Conservation (phyloP, 2,329 filamentous ascomycete species). For the Alternaria sp. region DNA sequence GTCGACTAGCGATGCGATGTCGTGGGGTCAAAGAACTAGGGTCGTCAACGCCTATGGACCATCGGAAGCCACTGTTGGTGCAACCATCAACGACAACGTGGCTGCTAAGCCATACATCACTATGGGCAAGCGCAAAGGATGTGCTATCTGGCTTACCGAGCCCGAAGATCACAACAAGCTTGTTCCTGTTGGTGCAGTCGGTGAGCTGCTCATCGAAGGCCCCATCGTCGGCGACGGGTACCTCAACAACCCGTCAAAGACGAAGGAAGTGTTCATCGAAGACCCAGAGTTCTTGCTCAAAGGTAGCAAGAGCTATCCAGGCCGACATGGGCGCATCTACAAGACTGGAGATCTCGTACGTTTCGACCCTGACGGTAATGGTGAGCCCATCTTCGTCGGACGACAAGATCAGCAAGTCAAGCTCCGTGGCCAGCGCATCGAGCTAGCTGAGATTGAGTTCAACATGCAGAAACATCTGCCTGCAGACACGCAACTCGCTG, state of each 20-base stretch:
- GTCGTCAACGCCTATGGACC: slow-evolving; percentile 47
- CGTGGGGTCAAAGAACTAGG: slow-evolving; percentile 54
- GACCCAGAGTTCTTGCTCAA: slow-evolving; percentile 64
- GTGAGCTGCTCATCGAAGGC: slow-evolving; percentile 66
- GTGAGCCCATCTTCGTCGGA: slow-evolving; percentile 46
- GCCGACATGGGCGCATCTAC: slow-evolving; percentile 55
- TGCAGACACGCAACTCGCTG: slow-evolving; percentile 51
- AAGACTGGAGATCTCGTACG: slow-evolving; percentile 44
- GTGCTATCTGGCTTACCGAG: slow-evolving; percentile 51
- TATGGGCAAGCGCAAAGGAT: slow-evolving; percentile 47
- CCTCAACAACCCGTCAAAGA: slow-evolving; percentile 45
- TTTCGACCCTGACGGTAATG: slow-evolving; percentile 58
- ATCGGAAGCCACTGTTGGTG: slow-evolving; percentile 46
- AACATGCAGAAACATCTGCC: slow-evolving; percentile 50
- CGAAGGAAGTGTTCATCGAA: slow-evolving; percentile 51
- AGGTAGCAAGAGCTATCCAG: slow-evolving; percentile 64
- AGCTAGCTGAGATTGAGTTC: slow-evolving; percentile 48
- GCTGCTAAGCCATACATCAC: slow-evolving; percentile 41
- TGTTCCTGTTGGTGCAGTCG: slow-evolving; percentile 48
- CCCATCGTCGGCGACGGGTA: slow-evolving; percentile 54
- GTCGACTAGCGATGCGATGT: slow-evolving; percentile 39
- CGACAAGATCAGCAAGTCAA: slow-evolving; percentile 49
- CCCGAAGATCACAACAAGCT: slow-evolving; percentile 47
- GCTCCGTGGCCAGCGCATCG: slow-evolving; percentile 51
- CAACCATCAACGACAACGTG: slow-evolving; percentile 40